A percentile compares a stretch with the other conserved stretches of the same genome.
These are phyloP conservation scores for Amauroascus niger DNA, from an alignment of 2,329 filamentous ascomycete species.

Conservation along the genomic window DNA sequence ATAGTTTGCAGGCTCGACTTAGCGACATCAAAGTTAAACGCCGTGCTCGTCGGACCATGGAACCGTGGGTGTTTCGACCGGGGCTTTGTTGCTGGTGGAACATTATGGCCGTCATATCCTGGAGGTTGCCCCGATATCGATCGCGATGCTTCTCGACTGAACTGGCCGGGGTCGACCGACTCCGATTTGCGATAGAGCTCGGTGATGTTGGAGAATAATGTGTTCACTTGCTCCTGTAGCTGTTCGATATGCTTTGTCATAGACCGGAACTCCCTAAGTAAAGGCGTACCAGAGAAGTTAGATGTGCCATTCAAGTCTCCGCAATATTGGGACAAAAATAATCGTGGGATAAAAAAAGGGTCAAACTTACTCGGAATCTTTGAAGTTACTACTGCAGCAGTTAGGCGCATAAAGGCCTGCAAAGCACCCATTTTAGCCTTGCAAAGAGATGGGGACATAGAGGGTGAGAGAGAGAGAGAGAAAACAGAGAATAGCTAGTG, in stretches of 20 bases:
- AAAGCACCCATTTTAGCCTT: neutral
- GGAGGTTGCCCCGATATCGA: slow-evolving; percentile 23
- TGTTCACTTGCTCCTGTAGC: slow-evolving; percentile 76
- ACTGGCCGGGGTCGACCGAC: slow-evolving; percentile 26
- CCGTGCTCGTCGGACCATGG: slow-evolving; percentile 73
- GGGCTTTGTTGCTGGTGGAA: slow-evolving; percentile 39
- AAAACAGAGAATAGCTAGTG: slow-evolving; percentile 5
- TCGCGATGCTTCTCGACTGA: slow-evolving; percentile 34
- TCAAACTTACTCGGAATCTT: slow-evolving; percentile 61
- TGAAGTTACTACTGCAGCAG: slow-evolving; percentile 67
- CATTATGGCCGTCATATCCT: slow-evolving; percentile 18
- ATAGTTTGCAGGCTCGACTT: slow-evolving; percentile 80
- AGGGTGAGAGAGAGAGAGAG: neutral
- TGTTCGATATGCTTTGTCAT: slow-evolving; percentile 65
- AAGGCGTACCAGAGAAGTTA: neutral
- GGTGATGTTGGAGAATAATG: slow-evolving; percentile 62
- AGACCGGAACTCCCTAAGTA: slow-evolving; percentile 60
- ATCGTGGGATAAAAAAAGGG: neutral
- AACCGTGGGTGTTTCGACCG: slow-evolving; percentile 56
- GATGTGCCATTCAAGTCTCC: neutral
- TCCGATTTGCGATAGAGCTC: slow-evolving; percentile 48
- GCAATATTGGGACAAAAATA: neutral
- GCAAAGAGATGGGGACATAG: neutral
- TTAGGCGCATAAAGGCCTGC: slow-evolving; percentile 54
- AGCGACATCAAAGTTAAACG: slow-evolving; percentile 77